Evolutionary conservation across 2,329 filamentous ascomycete species (phyloP).

Genomic region (Periglandula ipomoeae): DNA sequence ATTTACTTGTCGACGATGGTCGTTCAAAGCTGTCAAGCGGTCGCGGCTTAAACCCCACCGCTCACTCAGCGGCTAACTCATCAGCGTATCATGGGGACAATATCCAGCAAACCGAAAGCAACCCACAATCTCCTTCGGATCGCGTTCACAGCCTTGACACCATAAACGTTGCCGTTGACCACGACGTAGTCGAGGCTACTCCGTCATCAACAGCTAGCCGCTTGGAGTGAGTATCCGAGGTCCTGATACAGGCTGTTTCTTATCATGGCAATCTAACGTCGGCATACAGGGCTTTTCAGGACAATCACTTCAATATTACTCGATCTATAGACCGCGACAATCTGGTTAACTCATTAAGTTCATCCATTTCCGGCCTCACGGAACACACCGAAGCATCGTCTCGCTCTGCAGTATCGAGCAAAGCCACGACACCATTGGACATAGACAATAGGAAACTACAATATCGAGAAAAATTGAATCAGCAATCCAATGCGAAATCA

Average conservation of each 20-base stretch:
- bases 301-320: constrained; percentile 11
- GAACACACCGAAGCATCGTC: constrained; percentile 46
- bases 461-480: constrained; percentile 10
- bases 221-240: constrained; percentile 19
- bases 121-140: constrained; percentile 19
- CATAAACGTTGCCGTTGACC: constrained; percentile 11
- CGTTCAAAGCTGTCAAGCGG: constrained; percentile 4
- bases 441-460: constrained; percentile 19
- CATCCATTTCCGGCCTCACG: constrained; percentile 43
- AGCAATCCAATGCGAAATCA: constrained; percentile 14
- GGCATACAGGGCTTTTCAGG: constrained; percentile 7
- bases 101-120: constrained; percentile 22
- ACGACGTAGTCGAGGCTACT: constrained; percentile 18
- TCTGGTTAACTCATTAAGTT: constrained; percentile 35
- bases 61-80: not conserved
- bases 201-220: constrained; percentile 13
- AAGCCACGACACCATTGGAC: constrained; percentile 53
- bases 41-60: constrained; percentile 8
- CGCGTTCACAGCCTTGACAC: constrained; percentile 8
- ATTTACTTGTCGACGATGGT: not conserved
- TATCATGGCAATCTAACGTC: not conserved
- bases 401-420: constrained; percentile 48
- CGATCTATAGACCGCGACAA: constrained; percentile 12
- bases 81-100: not conserved
- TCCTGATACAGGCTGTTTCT: not conserved